These are phyloP conservation scores for Apophysomyces variabilis DNA, from an alignment of 371 early-diverging fungal genomes.

Conservation along the genomic window DNA sequence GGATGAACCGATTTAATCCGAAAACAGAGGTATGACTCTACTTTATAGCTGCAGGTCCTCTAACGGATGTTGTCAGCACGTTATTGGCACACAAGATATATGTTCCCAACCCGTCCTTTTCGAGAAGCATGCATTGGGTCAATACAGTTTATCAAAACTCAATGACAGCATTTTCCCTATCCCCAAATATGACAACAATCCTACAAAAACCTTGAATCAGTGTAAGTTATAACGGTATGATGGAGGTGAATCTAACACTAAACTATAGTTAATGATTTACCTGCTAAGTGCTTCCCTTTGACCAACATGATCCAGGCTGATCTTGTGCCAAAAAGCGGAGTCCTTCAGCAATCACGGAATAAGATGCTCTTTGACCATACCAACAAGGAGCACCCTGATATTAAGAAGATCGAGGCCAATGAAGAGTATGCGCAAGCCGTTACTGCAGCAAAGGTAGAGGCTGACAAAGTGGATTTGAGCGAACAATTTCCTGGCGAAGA, in stretches of 20 bases:
- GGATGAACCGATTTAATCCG: conserved; percentile 75
- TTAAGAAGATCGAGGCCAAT: conserved; percentile 26
- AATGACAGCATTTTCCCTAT: conserved; percentile 66
- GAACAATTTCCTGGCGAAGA: conserved; percentile 51
- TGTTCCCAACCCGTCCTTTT: conserved; percentile 67
- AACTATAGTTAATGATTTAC: conserved; percentile 23
- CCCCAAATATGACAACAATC: conserved; percentile 61
- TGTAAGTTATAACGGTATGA: conserved; percentile 14
- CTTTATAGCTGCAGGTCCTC: no score
- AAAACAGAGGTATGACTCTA: conserved; percentile 56
- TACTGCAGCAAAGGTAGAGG: conserved; percentile 37
- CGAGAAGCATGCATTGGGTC: conserved; percentile 56
- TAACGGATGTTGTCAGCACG: conserved; percentile 56
- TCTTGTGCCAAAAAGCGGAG: conserved; percentile 36
- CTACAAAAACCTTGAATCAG: conserved; percentile 25
- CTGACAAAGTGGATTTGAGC: conserved; percentile 26
- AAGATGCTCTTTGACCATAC: conserved; percentile 33
- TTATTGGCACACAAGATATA: conserved; percentile 61
- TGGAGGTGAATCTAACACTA: background rate
- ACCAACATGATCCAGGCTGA: conserved; percentile 33
- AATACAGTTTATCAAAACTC: conserved; percentile 62
- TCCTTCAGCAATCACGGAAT: conserved; percentile 13
- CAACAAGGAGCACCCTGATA: conserved; percentile 15
- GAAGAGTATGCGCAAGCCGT: conserved; percentile 35
- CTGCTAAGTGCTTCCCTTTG: conserved; percentile 29